Conservation (phyloP, 768 basidiomycete species). For the Agaricus blazei region DNA sequence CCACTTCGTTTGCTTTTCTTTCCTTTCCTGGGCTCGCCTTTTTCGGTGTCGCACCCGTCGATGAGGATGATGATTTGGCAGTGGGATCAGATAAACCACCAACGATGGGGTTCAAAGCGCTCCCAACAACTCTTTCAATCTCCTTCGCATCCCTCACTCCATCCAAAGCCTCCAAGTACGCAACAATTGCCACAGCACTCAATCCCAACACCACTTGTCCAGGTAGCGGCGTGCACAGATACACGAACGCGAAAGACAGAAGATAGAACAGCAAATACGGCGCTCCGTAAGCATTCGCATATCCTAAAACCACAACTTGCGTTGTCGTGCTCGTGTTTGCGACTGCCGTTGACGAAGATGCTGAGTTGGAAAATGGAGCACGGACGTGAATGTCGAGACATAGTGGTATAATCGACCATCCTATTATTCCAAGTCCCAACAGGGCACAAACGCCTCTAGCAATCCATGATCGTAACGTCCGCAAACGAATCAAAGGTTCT, state of each 20-base stretch:
- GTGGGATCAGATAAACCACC: background rate
- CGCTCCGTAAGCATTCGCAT: conserved; percentile 86
- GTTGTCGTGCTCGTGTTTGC: conserved; percentile 24
- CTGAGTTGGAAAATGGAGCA: background rate
- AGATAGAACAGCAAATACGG: conserved; percentile 83
- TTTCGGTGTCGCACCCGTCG: background rate
- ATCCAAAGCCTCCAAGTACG: conserved; percentile 78
- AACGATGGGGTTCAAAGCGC: conserved; percentile 36
- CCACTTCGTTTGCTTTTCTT: background rate
- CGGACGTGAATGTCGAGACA: conserved; percentile 59
- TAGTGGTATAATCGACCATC: conserved; percentile 70
- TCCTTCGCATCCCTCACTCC: conserved; percentile 67
- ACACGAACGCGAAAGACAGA: conserved; percentile 56
- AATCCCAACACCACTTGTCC: conserved; percentile 77
- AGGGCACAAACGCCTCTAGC: conserved; percentile 53
- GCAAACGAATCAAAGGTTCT: conserved; percentile 24
- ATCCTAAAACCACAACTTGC: conserved; percentile 62
- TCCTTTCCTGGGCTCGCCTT: background rate
- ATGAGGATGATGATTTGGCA: background rate
- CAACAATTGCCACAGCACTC: conserved; percentile 59
- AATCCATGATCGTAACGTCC: conserved; percentile 51
- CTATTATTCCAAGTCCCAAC: conserved; percentile 46
- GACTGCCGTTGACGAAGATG: background rate
- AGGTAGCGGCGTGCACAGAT: conserved; percentile 67
- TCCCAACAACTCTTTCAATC: conserved; percentile 47